These are phyloP conservation scores for Hypsizygus marmoreus DNA, from an alignment of 768 basidiomycete species.

Conservation along the genomic window DNA sequence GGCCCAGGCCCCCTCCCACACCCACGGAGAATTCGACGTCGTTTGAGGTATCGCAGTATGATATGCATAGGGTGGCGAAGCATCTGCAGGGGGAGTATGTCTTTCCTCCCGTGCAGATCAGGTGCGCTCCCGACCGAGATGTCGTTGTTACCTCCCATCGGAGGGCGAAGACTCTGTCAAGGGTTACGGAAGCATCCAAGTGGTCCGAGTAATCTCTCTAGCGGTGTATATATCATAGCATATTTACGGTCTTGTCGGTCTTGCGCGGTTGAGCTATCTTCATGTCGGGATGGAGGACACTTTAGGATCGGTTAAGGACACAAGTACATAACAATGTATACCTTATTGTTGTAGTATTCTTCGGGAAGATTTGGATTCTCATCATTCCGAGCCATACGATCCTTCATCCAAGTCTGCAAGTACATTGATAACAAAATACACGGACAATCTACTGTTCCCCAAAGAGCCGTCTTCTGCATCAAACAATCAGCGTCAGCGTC, in stretches of 20 bases:
- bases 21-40: conserved; percentile 32
- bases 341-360: too few species aligned
- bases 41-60: conserved; percentile 37
- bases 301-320: too few species aligned
- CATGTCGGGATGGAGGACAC: too few species aligned
- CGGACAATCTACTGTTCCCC: conserved; percentile 45
- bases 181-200: conserved; percentile 33
- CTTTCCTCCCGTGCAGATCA: conserved; percentile 40
- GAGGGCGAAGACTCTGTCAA: conserved; percentile 35
- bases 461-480: conserved; percentile 61
- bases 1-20: conserved; percentile 28
- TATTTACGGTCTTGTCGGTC: too few species aligned
- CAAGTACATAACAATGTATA: too few species aligned
- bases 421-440: conserved; percentile 2
- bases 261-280: too few species aligned
- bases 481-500: conserved; percentile 2
- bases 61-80: conserved; percentile 35
- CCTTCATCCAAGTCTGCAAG: not conserved
- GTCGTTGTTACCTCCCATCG: conserved; percentile 21
- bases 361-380: too few species aligned
- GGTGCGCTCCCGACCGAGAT: not conserved
- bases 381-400: too few species aligned
- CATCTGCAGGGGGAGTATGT: conserved; percentile 42
- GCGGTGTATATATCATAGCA: too few species aligned
- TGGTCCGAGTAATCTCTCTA: conserved; percentile 18